Percentiles rank a stretch among this genome's conserved stretches.
Evolutionary conservation across 2,329 filamentous ascomycete species (phyloP).

Genomic region (Corniculantispora saksenae): DNA sequence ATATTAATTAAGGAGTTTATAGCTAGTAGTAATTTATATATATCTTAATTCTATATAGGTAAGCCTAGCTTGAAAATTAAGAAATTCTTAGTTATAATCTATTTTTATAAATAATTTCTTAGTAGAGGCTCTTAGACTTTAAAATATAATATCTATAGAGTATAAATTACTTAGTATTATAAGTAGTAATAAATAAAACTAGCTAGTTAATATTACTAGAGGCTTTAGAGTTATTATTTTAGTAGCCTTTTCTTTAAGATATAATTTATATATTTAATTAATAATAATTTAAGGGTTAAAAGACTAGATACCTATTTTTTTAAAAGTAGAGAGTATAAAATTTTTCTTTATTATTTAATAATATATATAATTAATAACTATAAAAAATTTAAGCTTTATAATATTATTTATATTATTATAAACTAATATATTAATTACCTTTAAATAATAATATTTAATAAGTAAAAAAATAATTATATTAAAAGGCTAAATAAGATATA

Average conservation of each 20-base stretch:
- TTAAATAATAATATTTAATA: background rate
- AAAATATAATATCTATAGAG: no score
- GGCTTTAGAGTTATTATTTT: no score
- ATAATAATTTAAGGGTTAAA: slow-evolving; percentile 12
- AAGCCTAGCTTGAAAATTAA: no score
- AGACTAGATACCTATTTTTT: slow-evolving; percentile 15
- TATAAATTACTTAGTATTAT: no score
- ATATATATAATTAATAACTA: slow-evolving; percentile 4
- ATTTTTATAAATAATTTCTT: no score
- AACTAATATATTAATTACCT: background rate
- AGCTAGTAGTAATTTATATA: background rate
- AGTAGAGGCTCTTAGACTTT: no score
- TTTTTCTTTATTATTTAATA: slow-evolving; percentile 6
- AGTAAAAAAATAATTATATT: slow-evolving; percentile 4
- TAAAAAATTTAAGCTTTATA: slow-evolving; percentile 15
- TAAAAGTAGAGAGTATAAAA: slow-evolving; percentile 14
- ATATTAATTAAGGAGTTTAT: background rate
- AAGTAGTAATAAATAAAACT: no score
- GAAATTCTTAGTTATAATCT: no score
- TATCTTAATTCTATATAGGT: background rate
- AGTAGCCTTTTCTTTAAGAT: background rate
- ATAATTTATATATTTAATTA: background rate
- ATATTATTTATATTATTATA: slow-evolving; percentile 8
- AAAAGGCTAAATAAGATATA: slow-evolving; percentile 16
- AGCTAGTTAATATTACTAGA: no score